Evolutionary conservation across 2,329 filamentous ascomycete species (phyloP), one percentile per base, ranked within the genome.

Genomic region (Beauveria medogensis): DNA sequence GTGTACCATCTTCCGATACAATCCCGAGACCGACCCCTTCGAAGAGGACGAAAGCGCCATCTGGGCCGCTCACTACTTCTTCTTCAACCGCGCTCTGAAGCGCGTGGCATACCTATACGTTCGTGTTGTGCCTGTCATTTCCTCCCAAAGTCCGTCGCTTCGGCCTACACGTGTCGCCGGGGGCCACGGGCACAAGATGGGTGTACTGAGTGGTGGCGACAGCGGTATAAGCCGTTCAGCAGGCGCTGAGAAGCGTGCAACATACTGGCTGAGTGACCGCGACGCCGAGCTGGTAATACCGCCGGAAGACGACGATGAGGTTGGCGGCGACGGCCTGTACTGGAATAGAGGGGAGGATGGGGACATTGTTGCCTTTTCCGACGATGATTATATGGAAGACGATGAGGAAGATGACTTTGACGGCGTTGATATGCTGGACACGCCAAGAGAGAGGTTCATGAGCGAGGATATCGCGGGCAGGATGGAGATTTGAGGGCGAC

Each of bases 21-120:
- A 89, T 56, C 94, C 94, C 0, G 88, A 91, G 46, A 90, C 92
- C 63, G 92, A 96, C 69, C 91, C 92, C 0, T 96, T 95, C 68
- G 89, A 92, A 67, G 92, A 92, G 64, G 92, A 96, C 64, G 92
- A 97, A 70, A 90, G 91, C 64, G 89, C 92, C 10, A 92, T 99
- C 64, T 99, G 93, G 93, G 92, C 90, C 55, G 82, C 92, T 64
- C 92, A 97, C 73, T 97, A 96, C 75, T 96, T 99, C 78, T 96
- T 97, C 74, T 97, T 97, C 82, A 97, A 96, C 79, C 93, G 93
- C 69, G 80, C 87, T 28, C 83, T 88, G 70, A 97, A 97, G 78
- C 86, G 94, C 47, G 93, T 99, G 20, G 92, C 91, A 63, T 99
- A 99, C 72, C 78, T 99, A 51, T 95, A 97, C 70, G 84, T 97